These are phyloP conservation scores for Rhynchospora breviuscula DNA, from an alignment of 176 grass and related monocot genomes.

Conservation along the genomic window DNA sequence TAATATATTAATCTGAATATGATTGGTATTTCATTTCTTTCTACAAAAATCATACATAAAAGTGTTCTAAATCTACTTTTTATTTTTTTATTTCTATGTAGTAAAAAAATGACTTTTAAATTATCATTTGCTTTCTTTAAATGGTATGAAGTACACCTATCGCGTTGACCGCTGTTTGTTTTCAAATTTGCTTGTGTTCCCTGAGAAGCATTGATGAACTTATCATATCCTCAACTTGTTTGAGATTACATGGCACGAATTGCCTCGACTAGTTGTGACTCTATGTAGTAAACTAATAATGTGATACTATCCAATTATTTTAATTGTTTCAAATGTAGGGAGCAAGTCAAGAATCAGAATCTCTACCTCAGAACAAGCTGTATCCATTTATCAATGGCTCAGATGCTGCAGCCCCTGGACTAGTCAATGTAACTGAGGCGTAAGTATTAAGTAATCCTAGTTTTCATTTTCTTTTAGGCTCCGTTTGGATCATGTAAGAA, in stretches of 20 bases:
- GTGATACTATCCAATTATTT: neutral
- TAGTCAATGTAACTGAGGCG: neutral
- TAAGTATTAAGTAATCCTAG: neutral
- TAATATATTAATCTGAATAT: too few species aligned
- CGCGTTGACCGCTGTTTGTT: neutral
- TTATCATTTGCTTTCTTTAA: neutral
- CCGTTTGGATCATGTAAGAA: too few species aligned
- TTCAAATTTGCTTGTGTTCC: neutral
- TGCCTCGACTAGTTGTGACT: neutral
- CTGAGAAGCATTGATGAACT: neutral
- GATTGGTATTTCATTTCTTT: neutral
- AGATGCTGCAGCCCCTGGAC: neutral
- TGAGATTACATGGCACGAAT: neutral
- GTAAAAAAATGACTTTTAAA: neutral
- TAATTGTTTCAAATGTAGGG: neutral
- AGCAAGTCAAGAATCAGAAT: neutral
- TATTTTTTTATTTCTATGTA: neutral
- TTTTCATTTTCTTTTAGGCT: neutral
- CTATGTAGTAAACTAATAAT: neutral
- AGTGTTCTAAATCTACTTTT: neutral
- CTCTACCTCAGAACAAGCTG: conserved; percentile 10
- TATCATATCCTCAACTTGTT: neutral
- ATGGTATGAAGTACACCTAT: neutral
- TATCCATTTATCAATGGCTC: conserved; percentile 22
- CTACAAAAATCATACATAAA: neutral